Percentiles rank a stretch among this genome's conserved stretches.
These are phyloP conservation scores for Protomyces arabidopsidicola DNA, from an alignment of 1,139 yeast species.

Conservation along the genomic window DNA sequence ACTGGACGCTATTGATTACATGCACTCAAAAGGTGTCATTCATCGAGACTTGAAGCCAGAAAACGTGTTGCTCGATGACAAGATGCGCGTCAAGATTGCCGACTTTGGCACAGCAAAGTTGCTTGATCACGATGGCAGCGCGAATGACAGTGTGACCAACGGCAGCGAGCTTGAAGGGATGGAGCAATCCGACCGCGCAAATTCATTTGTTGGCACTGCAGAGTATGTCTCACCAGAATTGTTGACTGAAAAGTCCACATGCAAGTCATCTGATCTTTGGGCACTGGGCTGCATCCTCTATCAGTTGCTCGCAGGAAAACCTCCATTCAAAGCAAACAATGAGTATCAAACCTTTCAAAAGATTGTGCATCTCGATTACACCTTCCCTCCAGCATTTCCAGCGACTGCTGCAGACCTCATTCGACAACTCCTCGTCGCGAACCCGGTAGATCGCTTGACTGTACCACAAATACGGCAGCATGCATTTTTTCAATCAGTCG, in stretches of 20 bases:
- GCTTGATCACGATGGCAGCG: slow-evolving; percentile 46
- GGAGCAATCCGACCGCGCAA: slow-evolving; percentile 59
- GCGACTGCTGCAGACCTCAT: slow-evolving; percentile 65
- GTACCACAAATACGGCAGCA: slow-evolving; percentile 65
- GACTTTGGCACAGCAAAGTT: slow-evolving; percentile 97
- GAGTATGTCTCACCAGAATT: slow-evolving; percentile 90
- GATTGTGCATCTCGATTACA: slow-evolving; percentile 75
- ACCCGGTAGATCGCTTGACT: slow-evolving; percentile 64
- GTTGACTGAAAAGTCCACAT: slow-evolving; percentile 73
- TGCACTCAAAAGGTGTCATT: slow-evolving; percentile 77
- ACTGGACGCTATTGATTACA: slow-evolving; percentile 76
- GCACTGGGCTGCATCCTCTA: slow-evolving; percentile 90
- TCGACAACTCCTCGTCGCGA: slow-evolving; percentile 58
- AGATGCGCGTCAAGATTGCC: slow-evolving; percentile 82
- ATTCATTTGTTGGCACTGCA: slow-evolving; percentile 86
- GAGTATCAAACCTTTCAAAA: slow-evolving; percentile 93
- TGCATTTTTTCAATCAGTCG: slow-evolving; percentile 60
- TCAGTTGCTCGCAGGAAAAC: slow-evolving; percentile 90
- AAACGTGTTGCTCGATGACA: slow-evolving; percentile 67
- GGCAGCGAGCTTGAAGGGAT: slow-evolving; percentile 30
- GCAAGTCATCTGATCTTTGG: slow-evolving; percentile 90
- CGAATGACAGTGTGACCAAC: slow-evolving; percentile 46
- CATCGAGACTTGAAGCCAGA: slow-evolving; percentile 97
- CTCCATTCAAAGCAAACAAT: slow-evolving; percentile 94
- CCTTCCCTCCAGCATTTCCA: slow-evolving; percentile 76